A percentile compares a stretch with the other conserved stretches of the same genome.
phyloP scores from a whole-genome alignment of 352 stramenopile genomes.

The Phytophthora pistaciae region DNA sequence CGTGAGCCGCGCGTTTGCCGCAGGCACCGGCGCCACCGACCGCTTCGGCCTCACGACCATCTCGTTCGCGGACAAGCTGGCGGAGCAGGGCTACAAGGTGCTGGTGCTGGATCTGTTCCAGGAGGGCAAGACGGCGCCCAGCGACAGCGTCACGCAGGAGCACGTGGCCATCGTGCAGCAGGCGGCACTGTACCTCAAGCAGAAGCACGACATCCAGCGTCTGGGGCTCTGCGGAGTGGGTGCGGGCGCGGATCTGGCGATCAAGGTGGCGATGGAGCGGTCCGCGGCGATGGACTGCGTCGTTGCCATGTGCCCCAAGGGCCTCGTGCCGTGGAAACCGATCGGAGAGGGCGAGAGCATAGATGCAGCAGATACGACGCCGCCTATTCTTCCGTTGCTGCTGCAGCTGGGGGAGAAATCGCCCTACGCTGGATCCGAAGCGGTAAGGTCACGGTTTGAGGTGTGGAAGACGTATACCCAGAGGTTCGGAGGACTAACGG shows the following conservation, averaged over 20 bases:
- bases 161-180: conserved; percentile 50
- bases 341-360: conserved; percentile 9
- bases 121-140: conserved; percentile 21
- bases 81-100: conserved; percentile 91
- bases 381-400: conserved; percentile 58
- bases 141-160: conserved; percentile 24
- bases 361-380: conserved; percentile 18
- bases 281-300: conserved; percentile 61
- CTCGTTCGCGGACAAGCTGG: conserved; percentile 88
- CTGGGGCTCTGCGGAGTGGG: conserved; percentile 76
- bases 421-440: conserved; percentile 64
- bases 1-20: conserved; percentile 41
- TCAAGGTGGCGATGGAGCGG: conserved; percentile 67
- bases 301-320: conserved; percentile 78
- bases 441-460: conserved; percentile 46
- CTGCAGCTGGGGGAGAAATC: conserved; percentile 78
- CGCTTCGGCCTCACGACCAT: conserved; percentile 65
- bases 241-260: conserved; percentile 70
- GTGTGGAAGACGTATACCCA: neutral
- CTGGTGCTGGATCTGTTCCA: conserved; percentile 68
- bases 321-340: conserved; percentile 45
- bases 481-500: neutral
- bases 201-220: conserved; percentile 80
- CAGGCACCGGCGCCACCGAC: conserved; percentile 23
- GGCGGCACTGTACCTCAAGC: conserved; percentile 65